Base-by-base conservation (phyloP, 2,329 filamentous ascomycete species). In the Cryphonectria naterciae region DNA sequence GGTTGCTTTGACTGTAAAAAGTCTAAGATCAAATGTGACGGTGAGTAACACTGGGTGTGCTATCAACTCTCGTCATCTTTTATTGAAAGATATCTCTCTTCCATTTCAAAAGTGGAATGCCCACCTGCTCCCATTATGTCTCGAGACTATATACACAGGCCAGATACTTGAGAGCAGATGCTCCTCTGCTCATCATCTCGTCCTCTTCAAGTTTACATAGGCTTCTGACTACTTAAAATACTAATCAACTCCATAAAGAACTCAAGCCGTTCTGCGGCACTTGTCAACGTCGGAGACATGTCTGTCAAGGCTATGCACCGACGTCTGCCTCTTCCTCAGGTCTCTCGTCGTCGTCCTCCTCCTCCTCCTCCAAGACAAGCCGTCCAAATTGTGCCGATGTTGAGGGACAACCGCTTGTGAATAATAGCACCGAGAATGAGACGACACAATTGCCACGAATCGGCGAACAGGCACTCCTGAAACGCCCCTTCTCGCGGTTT, bases 271-370 rank as follows among this genome's bases (percentile, higher is more conserved):
- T 60, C 74, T 80, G 79, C 68, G 78, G 78, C 4, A 79, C 78
- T 78, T 83, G 76, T 71, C 74, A 72, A 63, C 76, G 76, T 46
- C 77, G 76, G 19, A 73, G 77, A 35, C 73, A 77, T 72, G 75
- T 76, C 73, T 76, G 77, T 75, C 77, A 76, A 70, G 78, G 78
- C 43, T 79, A 79, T 68, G 69, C 58, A 10, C 73, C 72, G 43
- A n/a, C 62, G 41, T 28, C 52, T 2, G 28, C 41, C 32, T 22
- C 60, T 35, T 22, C 15, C 25, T 25, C 63, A 7, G 46, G 7
- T 17, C 46, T 49, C 46, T n/a, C 43, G 17, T 46, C 43, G 17
- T 46, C 5, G 17, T 37, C 25, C 25, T n/a, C 43, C 43, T 46
- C 43, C 43, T 46, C 5, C 43, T 37, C 28, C 25, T 46, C 25